Conservation (phyloP, 129 eudicot species). For the Flaveria brownii region DNA sequence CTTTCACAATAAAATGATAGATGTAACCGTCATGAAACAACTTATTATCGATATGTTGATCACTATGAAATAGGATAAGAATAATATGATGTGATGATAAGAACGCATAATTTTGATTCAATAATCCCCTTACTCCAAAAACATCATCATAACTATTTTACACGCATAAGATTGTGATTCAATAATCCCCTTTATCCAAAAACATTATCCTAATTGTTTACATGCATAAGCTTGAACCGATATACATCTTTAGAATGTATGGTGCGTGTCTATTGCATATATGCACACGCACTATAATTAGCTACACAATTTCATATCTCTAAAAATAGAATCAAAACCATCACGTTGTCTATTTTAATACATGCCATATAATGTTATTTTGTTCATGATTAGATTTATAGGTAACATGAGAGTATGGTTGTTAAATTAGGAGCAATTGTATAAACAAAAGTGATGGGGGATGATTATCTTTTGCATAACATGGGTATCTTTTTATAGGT, state of each 20-base stretch:
- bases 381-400: not conserved
- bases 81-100: no score
- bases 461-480: not conserved
- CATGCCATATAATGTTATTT: not conserved
- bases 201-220: no score
- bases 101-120: no score
- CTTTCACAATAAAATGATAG: not conserved
- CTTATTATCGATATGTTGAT: conserved; percentile 22
- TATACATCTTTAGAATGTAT: not conserved
- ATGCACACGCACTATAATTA: not conserved
- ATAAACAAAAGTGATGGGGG: not conserved
- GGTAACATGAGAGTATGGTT: not conserved
- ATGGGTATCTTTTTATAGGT: not conserved
- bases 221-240: not conserved
- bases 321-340: not conserved
- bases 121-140: no score
- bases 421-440: not conserved
- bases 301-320: not conserved
- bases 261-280: not conserved
- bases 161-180: no score
- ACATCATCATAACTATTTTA: no score
- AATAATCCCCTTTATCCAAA: no score
- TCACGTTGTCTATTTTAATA: not conserved
- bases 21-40: not conserved
- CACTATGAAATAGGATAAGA: conserved; percentile 13